A percentile compares a stretch with the other conserved stretches of the same genome.
phyloP scores from a whole-genome alignment of 2,329 filamentous ascomycete genomes.

The Falciphora oryzae region DNA sequence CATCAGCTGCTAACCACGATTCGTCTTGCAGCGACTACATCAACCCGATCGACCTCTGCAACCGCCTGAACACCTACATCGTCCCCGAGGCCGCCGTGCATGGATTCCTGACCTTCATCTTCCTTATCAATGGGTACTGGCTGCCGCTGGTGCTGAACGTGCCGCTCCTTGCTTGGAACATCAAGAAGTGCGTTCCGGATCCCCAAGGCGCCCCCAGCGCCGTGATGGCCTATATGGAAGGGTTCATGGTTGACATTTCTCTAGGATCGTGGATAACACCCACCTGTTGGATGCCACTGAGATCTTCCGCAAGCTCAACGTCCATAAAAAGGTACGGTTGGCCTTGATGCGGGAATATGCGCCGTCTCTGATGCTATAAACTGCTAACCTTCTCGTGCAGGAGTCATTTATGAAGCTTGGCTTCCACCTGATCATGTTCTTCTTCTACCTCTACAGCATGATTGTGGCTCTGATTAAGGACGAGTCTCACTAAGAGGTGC shows the following conservation, averaged over 20 bases:
- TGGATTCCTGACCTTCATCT: conserved; percentile 86
- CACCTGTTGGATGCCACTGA: conserved; percentile 96
- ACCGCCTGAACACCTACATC: conserved; percentile 99
- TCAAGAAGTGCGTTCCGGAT: conserved; percentile 79
- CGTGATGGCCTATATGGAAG: neutral
- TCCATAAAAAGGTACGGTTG: conserved; percentile 84
- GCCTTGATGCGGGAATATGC: neutral
- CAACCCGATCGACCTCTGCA: conserved; percentile 99
- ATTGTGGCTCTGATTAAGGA: conserved; percentile 95
- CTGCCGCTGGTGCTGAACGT: conserved; percentile 85
- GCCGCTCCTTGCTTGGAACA: conserved; percentile 86
- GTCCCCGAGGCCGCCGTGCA: conserved; percentile 97
- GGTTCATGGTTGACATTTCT: conserved; percentile 21
- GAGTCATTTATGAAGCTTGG: conserved; percentile 99
- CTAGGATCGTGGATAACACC: conserved; percentile 92
- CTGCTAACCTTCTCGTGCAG: conserved; percentile 37
- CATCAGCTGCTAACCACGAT: conserved; percentile 22
- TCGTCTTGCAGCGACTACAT: conserved; percentile 77
- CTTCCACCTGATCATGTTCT: conserved; percentile 99
- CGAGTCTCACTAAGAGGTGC: conserved; percentile 66
- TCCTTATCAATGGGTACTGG: conserved; percentile 99
- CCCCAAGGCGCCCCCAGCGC: neutral
- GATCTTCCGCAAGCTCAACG: conserved; percentile 98
- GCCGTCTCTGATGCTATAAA: neutral
- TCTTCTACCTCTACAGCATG: conserved; percentile 99